phyloP scores from a whole-genome alignment of 2,329 filamentous ascomycete genomes.

The Pseudocercospora cruenta region DNA sequence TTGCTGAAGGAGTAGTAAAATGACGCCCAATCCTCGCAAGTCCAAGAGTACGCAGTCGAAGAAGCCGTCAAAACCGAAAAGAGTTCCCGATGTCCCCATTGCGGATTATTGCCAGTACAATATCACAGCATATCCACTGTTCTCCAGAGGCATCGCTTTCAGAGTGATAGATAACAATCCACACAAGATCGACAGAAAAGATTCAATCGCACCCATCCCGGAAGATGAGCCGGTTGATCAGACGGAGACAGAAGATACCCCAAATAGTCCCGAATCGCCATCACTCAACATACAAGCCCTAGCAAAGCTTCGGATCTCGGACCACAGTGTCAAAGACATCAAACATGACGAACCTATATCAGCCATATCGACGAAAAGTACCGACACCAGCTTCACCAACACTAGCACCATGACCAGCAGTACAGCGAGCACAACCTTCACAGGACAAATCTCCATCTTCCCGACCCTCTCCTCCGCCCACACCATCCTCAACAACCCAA shows the following conservation, averaged over 20 bases:
- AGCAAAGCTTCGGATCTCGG: neutral
- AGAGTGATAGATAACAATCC: neutral
- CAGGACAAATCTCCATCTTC: neutral
- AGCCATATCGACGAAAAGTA: neutral
- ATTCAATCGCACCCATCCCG: neutral
- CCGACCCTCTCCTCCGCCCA: neutral
- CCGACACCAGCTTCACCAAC: neutral
- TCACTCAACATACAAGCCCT: neutral
- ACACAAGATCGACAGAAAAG: neutral
- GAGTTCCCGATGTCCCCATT: neutral
- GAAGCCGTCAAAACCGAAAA: neutral
- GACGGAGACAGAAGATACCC: neutral
- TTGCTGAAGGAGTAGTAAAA: neutral
- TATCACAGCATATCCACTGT: neutral
- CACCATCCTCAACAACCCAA: neutral
- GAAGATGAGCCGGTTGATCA: neutral
- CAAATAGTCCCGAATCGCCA: neutral
- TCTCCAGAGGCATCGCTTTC: constrained; percentile 2
- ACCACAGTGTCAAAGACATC: neutral
- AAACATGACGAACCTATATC: neutral
- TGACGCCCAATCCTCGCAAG: neutral
- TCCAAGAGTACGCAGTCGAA: neutral
- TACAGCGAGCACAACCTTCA: neutral
- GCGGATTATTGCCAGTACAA: neutral
- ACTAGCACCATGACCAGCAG: neutral